A percentile compares a stretch with the other conserved stretches of the same genome.
Evolutionary conservation across 108 stramenopile species (phyloP).

Genomic region (Nitzschia sp.): DNA sequence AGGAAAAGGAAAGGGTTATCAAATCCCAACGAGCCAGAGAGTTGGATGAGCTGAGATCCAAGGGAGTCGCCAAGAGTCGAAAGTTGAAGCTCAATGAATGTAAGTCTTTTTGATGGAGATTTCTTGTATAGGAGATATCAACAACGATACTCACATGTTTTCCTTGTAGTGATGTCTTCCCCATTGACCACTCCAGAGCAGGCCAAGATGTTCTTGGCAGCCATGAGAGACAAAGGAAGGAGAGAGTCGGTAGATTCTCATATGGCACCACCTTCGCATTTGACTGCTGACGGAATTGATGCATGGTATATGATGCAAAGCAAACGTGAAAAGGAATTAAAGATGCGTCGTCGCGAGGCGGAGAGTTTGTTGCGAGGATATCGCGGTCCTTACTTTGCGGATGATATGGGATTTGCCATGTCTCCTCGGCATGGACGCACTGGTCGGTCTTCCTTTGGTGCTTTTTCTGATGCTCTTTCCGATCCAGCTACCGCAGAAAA

Average conservation of each 20-base stretch:
- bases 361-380: slow-evolving; percentile 53
- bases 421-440: slow-evolving; percentile 17
- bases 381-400: slow-evolving; percentile 41
- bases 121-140: neutral
- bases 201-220: slow-evolving; percentile 43
- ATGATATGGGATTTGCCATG: slow-evolving; percentile 7
- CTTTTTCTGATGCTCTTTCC: slow-evolving; percentile 16
- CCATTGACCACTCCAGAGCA: slow-evolving; percentile 61
- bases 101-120: slow-evolving; percentile 29
- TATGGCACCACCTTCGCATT: slow-evolving; percentile 30
- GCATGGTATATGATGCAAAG: slow-evolving; percentile 54
- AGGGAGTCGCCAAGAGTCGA: slow-evolving; percentile 38
- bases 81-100: slow-evolving; percentile 49
- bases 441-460: slow-evolving; percentile 28
- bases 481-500: slow-evolving; percentile 23
- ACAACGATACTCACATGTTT: neutral
- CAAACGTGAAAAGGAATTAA: slow-evolving; percentile 45
- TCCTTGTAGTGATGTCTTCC: slow-evolving; percentile 12
- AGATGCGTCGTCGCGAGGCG: slow-evolving; percentile 45
- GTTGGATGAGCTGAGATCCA: slow-evolving; percentile 42
- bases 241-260: slow-evolving; percentile 21
- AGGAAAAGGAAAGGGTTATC: slow-evolving; percentile 26
- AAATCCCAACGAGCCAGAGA: slow-evolving; percentile 40
- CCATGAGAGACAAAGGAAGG: slow-evolving; percentile 40
- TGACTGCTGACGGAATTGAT: slow-evolving; percentile 42